Conservation (phyloP, 2,329 filamentous ascomycete genomes). For the Aspergillus brunneoviolaceus region DNA sequence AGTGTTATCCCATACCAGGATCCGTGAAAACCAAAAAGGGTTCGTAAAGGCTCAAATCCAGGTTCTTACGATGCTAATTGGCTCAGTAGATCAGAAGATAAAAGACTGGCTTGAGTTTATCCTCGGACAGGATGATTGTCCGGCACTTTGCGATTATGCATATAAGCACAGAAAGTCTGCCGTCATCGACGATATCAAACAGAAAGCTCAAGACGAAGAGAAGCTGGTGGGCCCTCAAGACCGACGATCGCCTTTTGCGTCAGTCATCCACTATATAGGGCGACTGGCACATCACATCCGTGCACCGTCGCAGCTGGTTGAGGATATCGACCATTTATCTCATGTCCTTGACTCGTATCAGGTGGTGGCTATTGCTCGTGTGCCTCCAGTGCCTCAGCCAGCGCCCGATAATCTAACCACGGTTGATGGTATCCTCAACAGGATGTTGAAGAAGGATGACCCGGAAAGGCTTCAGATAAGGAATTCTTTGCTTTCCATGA, state of each 20-base stretch:
- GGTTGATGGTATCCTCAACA: constrained; percentile 24
- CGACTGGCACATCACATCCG: constrained; percentile 48
- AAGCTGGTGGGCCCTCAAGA: background rate
- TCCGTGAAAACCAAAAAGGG: constrained; percentile 6
- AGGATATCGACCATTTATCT: constrained; percentile 30
- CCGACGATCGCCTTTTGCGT: constrained; percentile 25
- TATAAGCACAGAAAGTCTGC: constrained; percentile 15
- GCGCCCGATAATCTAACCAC: constrained; percentile 20
- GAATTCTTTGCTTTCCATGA: constrained; percentile 27
- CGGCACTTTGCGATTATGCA: constrained; percentile 16
- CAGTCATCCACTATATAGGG: constrained; percentile 46
- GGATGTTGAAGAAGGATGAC: constrained; percentile 25
- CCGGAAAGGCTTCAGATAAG: constrained; percentile 14
- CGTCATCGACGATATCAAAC: constrained; percentile 1
- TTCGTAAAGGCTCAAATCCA: constrained; percentile 4
- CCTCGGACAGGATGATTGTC: background rate
- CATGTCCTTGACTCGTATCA: constrained; percentile 31
- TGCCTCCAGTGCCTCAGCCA: constrained; percentile 16
- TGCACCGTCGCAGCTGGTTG: constrained; percentile 40
- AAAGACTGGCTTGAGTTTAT: background rate
- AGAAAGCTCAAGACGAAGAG: constrained; percentile 9
- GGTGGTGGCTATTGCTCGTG: constrained; percentile 25
- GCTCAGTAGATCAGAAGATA: constrained; percentile 1
- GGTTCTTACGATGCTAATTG: constrained; percentile 1
- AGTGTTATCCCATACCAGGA: constrained; percentile 10